Evolutionary conservation across 129 eudicot species (phyloP).

Genomic region (Daucus carota): DH1_v3.0 NC_030387.2:29829001-29829500

Average conservation of each 20-base stretch:
- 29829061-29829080: not conserved
- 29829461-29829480: constrained; percentile 38
- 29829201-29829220: not conserved
- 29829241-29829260: constrained; percentile 58
- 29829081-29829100: not conserved
- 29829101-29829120: not conserved
- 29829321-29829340: constrained; percentile 40
- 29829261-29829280: constrained; percentile 57
- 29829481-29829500: constrained; percentile 1
- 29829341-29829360: not conserved
- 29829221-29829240: constrained; percentile 45
- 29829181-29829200: not conserved
- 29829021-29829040: not conserved
- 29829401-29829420: not conserved
- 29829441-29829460: constrained; percentile 54
- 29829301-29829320: constrained; percentile 40
- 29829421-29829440: not conserved
- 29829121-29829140: not conserved
- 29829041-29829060: not conserved
- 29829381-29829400: not conserved
- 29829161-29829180: not conserved
- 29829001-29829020: not conserved
- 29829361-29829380: not conserved
- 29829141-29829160: not conserved
- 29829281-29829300: constrained; percentile 47